phyloP scores from a whole-genome alignment of 495 filamentous ascomycete species.

The Staphylotrichum longicolle region DNA sequence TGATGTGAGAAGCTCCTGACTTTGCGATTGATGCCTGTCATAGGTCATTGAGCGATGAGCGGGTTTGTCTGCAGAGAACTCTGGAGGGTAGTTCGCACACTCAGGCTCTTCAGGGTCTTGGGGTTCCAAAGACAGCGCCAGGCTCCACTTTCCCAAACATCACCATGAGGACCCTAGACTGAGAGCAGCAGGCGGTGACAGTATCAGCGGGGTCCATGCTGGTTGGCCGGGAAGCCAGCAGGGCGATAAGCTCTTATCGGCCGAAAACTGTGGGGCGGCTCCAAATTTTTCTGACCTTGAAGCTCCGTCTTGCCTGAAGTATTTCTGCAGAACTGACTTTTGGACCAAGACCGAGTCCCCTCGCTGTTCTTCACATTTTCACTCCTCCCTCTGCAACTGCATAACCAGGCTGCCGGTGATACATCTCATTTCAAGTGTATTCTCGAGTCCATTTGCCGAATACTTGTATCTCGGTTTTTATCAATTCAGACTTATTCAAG shows the following conservation, averaged over 20 bases:
- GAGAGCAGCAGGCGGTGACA: conserved; percentile 14
- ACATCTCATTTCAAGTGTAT: neutral
- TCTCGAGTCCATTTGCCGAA: neutral
- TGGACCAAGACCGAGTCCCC: neutral
- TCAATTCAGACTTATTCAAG: conserved; percentile 11
- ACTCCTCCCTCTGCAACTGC: neutral
- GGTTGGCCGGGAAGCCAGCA: conserved; percentile 23
- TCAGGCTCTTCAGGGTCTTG: no score
- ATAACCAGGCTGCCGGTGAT: neutral
- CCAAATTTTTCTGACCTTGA: conserved; percentile 27
- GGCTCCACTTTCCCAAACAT: conserved; percentile 2
- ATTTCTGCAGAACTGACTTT: conserved; percentile 26
- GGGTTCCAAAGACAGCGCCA: neutral
- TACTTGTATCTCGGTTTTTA: neutral
- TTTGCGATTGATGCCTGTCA: no score
- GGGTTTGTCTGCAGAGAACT: no score
- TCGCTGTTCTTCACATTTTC: conserved; percentile 6
- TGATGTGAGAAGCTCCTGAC: no score
- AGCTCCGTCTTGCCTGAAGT: conserved; percentile 15
- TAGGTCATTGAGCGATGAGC: no score
- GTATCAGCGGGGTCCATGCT: neutral
- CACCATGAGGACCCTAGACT: neutral
- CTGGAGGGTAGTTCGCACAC: no score
- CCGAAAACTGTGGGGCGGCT: conserved; percentile 17
- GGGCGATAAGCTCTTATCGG: conserved; percentile 32